Conservation (phyloP, 306 rosid species). For the Comarum palustre region DNA sequence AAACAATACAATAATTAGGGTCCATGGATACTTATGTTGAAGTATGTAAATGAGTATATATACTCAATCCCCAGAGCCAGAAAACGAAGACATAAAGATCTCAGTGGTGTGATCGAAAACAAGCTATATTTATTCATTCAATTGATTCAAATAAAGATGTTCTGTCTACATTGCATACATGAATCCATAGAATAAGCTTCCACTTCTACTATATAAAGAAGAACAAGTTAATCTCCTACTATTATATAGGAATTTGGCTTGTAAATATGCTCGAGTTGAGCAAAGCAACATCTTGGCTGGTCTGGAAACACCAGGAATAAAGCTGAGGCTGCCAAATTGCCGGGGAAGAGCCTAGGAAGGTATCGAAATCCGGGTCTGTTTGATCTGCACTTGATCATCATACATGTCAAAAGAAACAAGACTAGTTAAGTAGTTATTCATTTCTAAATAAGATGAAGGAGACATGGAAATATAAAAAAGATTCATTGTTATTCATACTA, state of each 20-base stretch:
- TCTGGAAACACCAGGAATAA: no score
- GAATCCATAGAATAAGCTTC: not conserved
- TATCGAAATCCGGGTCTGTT: not conserved
- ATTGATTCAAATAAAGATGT: not conserved
- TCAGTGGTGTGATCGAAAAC: not conserved
- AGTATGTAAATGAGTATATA: not conserved
- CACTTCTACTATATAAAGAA: not conserved
- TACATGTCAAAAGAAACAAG: not conserved
- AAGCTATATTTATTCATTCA: not conserved
- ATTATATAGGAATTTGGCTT: not conserved
- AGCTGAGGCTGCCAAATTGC: not conserved
- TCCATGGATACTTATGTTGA: not conserved
- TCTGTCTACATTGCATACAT: conserved; percentile 6
- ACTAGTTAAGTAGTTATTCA: not conserved
- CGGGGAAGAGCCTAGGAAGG: not conserved
- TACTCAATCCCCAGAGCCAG: not conserved
- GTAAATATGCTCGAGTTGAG: no score
- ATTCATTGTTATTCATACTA: not conserved
- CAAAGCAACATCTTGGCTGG: no score
- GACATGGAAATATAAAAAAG: not conserved
- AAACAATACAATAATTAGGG: conserved; percentile 1
- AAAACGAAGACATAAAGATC: not conserved
- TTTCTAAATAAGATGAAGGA: not conserved
- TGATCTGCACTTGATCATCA: not conserved
- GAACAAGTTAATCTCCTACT: not conserved